Evolutionary conservation across 176 grass and related monocot species (phyloP).

Genomic region (Aechmea fasciata): DNA sequence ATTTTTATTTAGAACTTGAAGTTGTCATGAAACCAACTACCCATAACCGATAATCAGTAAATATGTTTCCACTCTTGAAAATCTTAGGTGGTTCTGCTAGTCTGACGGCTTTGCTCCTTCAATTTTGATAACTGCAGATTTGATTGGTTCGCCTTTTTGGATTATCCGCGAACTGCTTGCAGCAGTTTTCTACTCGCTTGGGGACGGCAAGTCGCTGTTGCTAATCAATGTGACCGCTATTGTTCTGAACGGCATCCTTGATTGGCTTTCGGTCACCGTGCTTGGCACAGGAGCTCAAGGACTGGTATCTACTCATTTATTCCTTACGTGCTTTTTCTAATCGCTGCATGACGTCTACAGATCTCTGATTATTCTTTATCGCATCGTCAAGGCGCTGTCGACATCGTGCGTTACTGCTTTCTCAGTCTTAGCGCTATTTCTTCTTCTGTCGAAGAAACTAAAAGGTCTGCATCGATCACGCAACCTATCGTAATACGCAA

Average conservation of each 20-base stretch:
- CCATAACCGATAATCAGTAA: too few relatives aligned
- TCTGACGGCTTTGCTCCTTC: not conserved
- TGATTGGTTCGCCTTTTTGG: conserved; percentile 5
- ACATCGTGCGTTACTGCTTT: conserved; percentile 8
- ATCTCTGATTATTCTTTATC: not conserved
- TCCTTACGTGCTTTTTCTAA: not conserved
- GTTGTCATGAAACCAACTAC: too few relatives aligned
- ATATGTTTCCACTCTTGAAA: not conserved
- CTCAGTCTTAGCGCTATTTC: not conserved
- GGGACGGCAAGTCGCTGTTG: not conserved
- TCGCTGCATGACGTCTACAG: not conserved
- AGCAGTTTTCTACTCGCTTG: conserved; percentile 3
- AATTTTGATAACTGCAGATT: not conserved
- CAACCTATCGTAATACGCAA: not conserved
- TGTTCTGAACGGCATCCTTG: conserved; percentile 1
- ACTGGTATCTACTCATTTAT: not conserved
- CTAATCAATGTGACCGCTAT: conserved; percentile 4
- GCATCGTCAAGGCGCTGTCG: conserved; percentile 1
- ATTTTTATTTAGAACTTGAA: too few relatives aligned
- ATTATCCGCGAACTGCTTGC: conserved; percentile 1
- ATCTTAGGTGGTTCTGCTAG: not conserved
- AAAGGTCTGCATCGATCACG: not conserved
- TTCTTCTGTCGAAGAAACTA: conserved; percentile 6
- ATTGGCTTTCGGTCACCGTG: conserved; percentile 5
- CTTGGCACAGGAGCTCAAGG: conserved; percentile 3